Conservation (phyloP, 352 stramenopile species). For the Globisporangium heterothallicum region DNA sequence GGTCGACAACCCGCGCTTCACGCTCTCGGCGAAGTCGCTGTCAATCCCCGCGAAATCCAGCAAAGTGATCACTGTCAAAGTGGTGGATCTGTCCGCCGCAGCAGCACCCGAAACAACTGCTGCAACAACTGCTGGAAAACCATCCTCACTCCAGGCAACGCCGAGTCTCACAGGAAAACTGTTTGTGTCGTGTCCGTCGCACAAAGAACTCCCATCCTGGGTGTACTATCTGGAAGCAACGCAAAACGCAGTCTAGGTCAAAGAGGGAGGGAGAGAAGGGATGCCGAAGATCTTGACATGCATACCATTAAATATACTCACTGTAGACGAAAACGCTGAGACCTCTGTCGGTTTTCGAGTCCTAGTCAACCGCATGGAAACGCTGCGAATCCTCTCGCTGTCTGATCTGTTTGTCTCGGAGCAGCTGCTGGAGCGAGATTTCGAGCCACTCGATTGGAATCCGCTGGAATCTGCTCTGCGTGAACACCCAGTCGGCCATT, state of each 20-base stretch:
- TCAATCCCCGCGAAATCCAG: slow-evolving; percentile 67
- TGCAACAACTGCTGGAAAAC: slow-evolving; percentile 8
- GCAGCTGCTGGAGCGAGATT: slow-evolving; percentile 25
- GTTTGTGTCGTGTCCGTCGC: slow-evolving; percentile 65
- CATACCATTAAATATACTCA: too few species aligned
- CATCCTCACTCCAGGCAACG: background rate
- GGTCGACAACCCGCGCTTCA: slow-evolving; percentile 75
- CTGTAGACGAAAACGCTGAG: too few species aligned
- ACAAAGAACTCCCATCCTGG: slow-evolving; percentile 76
- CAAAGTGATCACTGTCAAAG: slow-evolving; percentile 53
- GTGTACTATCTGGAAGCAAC: slow-evolving; percentile 80
- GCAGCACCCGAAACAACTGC: slow-evolving; percentile 4
- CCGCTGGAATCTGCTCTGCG: slow-evolving; percentile 37
- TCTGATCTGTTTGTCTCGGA: slow-evolving; percentile 18
- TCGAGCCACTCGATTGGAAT: slow-evolving; percentile 55
- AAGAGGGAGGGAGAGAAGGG: too few species aligned
- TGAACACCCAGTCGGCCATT: slow-evolving; percentile 42
- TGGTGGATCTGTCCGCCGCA: slow-evolving; percentile 27
- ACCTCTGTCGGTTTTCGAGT: too few species aligned
- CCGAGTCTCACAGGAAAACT: slow-evolving; percentile 58
- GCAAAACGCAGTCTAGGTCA: background rate
- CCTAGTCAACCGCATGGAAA: slow-evolving; percentile 18
- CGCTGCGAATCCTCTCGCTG: slow-evolving; percentile 33
- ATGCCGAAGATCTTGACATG: too few species aligned
- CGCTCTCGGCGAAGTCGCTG: slow-evolving; percentile 40